Evolutionary conservation across 306 rosid species (phyloP).

Genomic region (Pterocarpus santalinus): DNA sequence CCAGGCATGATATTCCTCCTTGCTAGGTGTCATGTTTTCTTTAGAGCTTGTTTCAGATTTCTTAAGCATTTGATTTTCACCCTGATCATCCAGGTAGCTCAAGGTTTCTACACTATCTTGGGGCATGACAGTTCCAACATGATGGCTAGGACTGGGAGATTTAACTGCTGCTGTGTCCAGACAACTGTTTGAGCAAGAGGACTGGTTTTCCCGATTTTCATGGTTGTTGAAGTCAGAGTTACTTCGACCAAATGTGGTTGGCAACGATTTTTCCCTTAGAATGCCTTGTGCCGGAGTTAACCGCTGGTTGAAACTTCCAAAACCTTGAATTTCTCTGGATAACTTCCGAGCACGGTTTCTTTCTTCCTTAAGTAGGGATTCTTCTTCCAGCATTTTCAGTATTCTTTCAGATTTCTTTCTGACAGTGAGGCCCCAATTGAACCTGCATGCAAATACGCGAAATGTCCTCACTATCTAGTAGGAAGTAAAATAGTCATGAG

Average conservation of each 20-base stretch:
- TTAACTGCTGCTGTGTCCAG: constrained; percentile 38
- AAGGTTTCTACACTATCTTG: constrained; percentile 25
- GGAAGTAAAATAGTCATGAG: not conserved
- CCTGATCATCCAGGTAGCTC: constrained; percentile 32
- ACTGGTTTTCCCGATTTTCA: constrained; percentile 52
- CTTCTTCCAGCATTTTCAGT: constrained; percentile 63
- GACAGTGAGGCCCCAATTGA: constrained; percentile 80
- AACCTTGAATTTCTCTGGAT: constrained; percentile 76
- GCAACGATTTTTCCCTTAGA: constrained; percentile 52
- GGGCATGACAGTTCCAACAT: constrained; percentile 15
- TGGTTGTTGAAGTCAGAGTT: constrained; percentile 52
- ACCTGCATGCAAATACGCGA: constrained; percentile 54
- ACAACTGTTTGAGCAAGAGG: constrained; percentile 17
- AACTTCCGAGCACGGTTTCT: constrained; percentile 70
- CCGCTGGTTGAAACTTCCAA: constrained; percentile 64
- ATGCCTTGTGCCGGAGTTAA: constrained; percentile 51
- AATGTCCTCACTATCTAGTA: too few species aligned
- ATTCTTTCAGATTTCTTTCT: constrained; percentile 68
- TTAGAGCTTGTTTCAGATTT: constrained; percentile 51
- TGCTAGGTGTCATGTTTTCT: constrained; percentile 60
- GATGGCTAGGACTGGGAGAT: not conserved
- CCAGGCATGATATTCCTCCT: constrained; percentile 57
- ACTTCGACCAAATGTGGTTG: constrained; percentile 51
- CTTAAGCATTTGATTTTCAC: constrained; percentile 37
- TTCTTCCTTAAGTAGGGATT: constrained; percentile 66